phyloP scores from a whole-genome alignment of 805 yeast species.

The Cyberlindnera saturnus region DNA sequence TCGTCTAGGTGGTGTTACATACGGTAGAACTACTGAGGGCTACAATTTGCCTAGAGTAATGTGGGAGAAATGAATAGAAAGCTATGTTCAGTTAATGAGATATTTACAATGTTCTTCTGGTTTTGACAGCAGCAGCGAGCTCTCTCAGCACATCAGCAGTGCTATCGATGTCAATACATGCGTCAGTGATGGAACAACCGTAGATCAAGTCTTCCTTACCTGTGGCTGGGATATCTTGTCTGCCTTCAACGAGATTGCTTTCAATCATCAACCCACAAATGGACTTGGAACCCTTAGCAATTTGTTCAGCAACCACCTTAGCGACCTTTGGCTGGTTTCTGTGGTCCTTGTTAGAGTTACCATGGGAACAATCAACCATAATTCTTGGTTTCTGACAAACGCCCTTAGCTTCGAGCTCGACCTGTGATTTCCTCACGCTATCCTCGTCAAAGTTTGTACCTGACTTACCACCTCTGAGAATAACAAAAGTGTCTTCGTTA shows the following conservation, averaged over 20 bases:
- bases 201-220: slow-evolving; percentile 75
- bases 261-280: slow-evolving; percentile 97
- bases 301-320: slow-evolving; percentile 68
- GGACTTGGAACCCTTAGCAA: slow-evolving; percentile 62
- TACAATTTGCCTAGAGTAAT: slow-evolving; percentile 18
- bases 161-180: slow-evolving; percentile 87
- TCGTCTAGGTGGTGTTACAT: slow-evolving; percentile 48
- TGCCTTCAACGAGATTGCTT: slow-evolving; percentile 85
- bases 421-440: slow-evolving; percentile 62
- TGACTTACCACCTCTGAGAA: slow-evolving; percentile 90
- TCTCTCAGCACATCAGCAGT: slow-evolving; percentile 67
- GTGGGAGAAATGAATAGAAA: slow-evolving; percentile 2
- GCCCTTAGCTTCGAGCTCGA: slow-evolving; percentile 43
- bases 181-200: slow-evolving; percentile 97
- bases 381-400: slow-evolving; percentile 47
- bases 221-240: slow-evolving; percentile 78
- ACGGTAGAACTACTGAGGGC: slow-evolving; percentile 38
- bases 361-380: slow-evolving; percentile 98
- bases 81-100: neutral
- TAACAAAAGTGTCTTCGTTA: slow-evolving; percentile 82
- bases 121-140: slow-evolving; percentile 74
- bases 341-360: slow-evolving; percentile 88
- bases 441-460: slow-evolving; percentile 87
- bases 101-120: slow-evolving; percentile 47
- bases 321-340: slow-evolving; percentile 91